Evolutionary conservation across 345 rosid genomes (phyloP).

Genomic region (Aegle marmelos): DNA sequence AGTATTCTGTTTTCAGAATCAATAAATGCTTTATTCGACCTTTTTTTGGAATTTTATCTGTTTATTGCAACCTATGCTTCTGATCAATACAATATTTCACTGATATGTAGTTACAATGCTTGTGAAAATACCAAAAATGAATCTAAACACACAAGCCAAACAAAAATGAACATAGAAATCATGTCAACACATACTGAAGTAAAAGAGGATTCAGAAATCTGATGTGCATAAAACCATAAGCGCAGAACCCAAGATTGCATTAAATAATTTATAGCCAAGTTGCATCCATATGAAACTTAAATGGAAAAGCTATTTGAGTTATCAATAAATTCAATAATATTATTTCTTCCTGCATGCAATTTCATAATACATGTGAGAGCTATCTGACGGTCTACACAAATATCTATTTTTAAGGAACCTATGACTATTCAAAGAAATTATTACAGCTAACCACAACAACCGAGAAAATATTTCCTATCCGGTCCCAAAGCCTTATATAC

Average conservation of each 20-base stretch:
- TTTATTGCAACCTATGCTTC: neutral
- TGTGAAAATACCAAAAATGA: neutral
- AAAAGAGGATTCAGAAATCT: neutral
- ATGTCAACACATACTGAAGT: neutral
- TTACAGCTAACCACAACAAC: neutral
- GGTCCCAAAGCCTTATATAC: neutral
- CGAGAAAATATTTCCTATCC: neutral
- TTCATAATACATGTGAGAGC: neutral
- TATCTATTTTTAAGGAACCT: neutral
- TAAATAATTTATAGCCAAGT: neutral
- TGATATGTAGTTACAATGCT: neutral
- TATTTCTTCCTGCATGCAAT: neutral
- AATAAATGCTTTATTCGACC: neutral
- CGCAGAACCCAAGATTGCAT: neutral
- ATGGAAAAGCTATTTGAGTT: neutral
- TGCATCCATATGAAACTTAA: neutral
- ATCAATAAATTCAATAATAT: neutral
- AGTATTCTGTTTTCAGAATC: neutral
- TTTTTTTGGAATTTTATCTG: neutral
- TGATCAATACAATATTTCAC: neutral
- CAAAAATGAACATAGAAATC: neutral
- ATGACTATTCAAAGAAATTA: neutral
- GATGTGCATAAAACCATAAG: neutral
- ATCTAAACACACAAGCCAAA: neutral
- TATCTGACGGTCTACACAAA: neutral